Conservation (phyloP, 176 grass and related monocot genomes). For the Paspalum notatum region DNA sequence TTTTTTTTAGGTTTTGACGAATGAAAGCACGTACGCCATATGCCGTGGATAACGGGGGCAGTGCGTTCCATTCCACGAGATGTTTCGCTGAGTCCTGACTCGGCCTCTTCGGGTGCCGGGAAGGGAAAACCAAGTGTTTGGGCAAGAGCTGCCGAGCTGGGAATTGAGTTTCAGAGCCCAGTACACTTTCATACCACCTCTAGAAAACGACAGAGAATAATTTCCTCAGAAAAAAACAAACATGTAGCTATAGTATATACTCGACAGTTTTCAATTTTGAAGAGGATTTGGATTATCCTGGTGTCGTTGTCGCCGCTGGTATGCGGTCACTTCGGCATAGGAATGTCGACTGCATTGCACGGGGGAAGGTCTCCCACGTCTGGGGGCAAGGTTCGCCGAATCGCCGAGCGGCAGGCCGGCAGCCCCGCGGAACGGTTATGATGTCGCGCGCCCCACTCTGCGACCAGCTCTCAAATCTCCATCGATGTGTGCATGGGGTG, state of each 20-base stretch:
- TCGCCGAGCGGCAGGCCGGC: too few relatives aligned
- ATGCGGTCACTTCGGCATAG: not conserved
- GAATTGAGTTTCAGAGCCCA: not conserved
- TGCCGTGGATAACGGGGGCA: not conserved
- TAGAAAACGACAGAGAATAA: not conserved
- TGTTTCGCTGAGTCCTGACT: not conserved
- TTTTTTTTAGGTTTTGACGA: not conserved
- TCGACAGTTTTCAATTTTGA: too few relatives aligned
- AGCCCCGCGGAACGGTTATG: not conserved
- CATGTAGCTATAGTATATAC: too few relatives aligned
- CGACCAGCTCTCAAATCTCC: not conserved
- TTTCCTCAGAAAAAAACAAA: too few relatives aligned
- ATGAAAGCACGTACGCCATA: too few relatives aligned
- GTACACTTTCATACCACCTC: not conserved
- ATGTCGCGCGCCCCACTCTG: slow-evolving; percentile 1
- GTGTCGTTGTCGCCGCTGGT: not conserved
- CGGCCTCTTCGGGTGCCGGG: too few relatives aligned
- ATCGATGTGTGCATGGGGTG: not conserved
- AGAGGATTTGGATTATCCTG: not conserved
- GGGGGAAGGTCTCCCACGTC: not conserved
- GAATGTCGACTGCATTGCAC: not conserved
- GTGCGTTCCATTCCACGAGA: too few relatives aligned
- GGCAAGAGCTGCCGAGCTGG: not conserved
- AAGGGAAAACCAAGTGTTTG: not conserved
- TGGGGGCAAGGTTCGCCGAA: not conserved